These are phyloP conservation scores for Aquilaria yunnanensis DNA, from an alignment of 345 rosid species.

Conservation along the genomic window DNA sequence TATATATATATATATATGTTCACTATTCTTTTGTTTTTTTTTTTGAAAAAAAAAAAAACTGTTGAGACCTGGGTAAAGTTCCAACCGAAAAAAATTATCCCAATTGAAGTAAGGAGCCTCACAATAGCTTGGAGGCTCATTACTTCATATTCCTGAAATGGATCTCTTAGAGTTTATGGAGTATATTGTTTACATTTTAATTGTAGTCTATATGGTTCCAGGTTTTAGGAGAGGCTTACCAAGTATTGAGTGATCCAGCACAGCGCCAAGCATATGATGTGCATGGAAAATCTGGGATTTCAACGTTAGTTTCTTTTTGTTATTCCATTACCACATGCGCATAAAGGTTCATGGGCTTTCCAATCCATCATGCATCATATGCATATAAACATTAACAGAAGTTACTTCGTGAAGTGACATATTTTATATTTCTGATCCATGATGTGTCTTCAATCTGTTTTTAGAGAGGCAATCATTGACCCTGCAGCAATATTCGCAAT, in stretches of 20 bases:
- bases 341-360: constrained; percentile 14
- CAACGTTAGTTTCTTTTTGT: constrained; percentile 60
- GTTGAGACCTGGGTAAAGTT: too few relatives aligned
- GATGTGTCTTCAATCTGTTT: constrained; percentile 10
- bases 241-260: constrained; percentile 82
- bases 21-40: too few relatives aligned
- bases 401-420: not conserved
- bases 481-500: constrained; percentile 95
- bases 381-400: constrained; percentile 6
- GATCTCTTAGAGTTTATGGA: too few relatives aligned
- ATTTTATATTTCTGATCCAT: constrained; percentile 6
- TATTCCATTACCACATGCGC: constrained; percentile 12
- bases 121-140: too few relatives aligned
- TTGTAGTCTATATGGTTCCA: constrained; percentile 15
- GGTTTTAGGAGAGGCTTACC: constrained; percentile 97
- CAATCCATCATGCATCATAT: not conserved
- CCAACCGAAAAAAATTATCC: too few relatives aligned
- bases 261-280: constrained; percentile 97
- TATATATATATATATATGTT: too few relatives aligned
- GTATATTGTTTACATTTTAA: too few relatives aligned
- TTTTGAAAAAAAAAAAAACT: too few relatives aligned
- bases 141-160: too few relatives aligned
- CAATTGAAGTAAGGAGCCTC: too few relatives aligned
- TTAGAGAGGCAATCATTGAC: constrained; percentile 86
- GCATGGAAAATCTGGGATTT: constrained; percentile 90